Conservation (phyloP, 169 alveolate species). For the Babesia bovis region DNA sequence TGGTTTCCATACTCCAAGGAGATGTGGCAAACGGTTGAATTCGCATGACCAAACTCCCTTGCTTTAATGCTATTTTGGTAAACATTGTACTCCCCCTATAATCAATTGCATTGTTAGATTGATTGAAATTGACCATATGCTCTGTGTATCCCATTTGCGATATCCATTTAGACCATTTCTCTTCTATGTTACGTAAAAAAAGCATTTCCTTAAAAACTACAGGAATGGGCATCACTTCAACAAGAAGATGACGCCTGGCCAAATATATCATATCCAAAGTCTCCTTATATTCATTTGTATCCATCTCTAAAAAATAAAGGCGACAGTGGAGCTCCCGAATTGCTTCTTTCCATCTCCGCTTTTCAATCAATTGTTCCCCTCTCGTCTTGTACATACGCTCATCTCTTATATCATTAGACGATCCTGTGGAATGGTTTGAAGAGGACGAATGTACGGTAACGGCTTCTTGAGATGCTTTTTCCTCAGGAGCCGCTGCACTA, state of each 20-base stretch:
- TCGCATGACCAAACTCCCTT: constrained; percentile 51
- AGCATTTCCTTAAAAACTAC: constrained; percentile 36
- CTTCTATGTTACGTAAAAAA: constrained; percentile 31
- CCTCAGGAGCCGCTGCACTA: no score
- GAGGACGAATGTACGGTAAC: no score
- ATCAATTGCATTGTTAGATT: constrained; percentile 1
- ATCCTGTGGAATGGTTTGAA: no score
- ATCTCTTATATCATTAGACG: not conserved
- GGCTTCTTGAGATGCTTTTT: no score
- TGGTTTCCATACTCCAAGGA: constrained; percentile 50
- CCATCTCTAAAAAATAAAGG: constrained; percentile 43
- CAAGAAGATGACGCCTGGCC: constrained; percentile 24
- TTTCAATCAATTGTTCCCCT: constrained; percentile 30
- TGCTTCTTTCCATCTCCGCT: constrained; percentile 32
- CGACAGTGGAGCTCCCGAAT: constrained; percentile 35
- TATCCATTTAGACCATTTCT: constrained; percentile 31
- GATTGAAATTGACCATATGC: not conserved
- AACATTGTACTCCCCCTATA: constrained; percentile 2
- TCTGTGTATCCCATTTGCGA: constrained; percentile 61
- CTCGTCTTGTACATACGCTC: constrained; percentile 45
- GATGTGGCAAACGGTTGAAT: constrained; percentile 44
- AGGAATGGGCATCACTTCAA: constrained; percentile 55
- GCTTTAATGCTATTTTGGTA: constrained; percentile 19
- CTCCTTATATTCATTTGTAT: constrained; percentile 19
- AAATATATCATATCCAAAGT: constrained; percentile 20